Base-by-base conservation (phyloP, 2,329 filamentous ascomycete species). In the Colletotrichum magnum region DNA sequence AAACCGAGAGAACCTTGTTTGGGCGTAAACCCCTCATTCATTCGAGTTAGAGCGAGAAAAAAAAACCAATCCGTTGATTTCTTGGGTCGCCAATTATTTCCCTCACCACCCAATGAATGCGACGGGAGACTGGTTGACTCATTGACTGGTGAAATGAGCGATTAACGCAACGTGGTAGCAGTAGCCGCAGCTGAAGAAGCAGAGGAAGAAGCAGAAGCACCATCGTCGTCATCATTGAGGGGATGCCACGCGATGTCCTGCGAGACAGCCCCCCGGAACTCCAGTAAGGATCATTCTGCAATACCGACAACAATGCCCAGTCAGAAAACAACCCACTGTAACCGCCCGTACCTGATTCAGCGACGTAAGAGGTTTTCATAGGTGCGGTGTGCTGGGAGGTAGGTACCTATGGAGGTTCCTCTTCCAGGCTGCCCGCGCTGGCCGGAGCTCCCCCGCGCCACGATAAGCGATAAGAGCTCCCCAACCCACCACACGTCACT, bases 391-490 rank as follows among this genome's bases (percentile, higher is more conserved):
- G 32, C 32, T 36, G 32, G 32, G 21, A 24, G 21, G 21, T 4
- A 24, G 21, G 21, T 24, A 24, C 21, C 21, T 24, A 24, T 24
- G 21, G 21, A 24, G 21, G 21, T 24, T 24, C 21, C 21, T 24
- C 21, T 24, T 24, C 21, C 21, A 24, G 21, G 13, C 13, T 45
- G 39, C 65, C 64, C 47, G 65, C 53, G 53, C 54, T 68, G 60
- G 53, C 67, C 43, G 58, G 64, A 69, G 67, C 67, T 69, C 67
- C 67, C 65, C 67, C 63, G 67, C 67, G 67, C 52, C 63, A 57
- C 63, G 67, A 69, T 69, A 69, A 69, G 51, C 56, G 67, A 69
- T 69, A 69, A 69, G 67, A 69, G 67, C 67, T 69, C 18, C 28
- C 16, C 41, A 43, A 43, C 62, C 59, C 57, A 66, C 58, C 58